Base-by-base conservation (phyloP, 345 rosid species). In the Passiflora organensis region DNA sequence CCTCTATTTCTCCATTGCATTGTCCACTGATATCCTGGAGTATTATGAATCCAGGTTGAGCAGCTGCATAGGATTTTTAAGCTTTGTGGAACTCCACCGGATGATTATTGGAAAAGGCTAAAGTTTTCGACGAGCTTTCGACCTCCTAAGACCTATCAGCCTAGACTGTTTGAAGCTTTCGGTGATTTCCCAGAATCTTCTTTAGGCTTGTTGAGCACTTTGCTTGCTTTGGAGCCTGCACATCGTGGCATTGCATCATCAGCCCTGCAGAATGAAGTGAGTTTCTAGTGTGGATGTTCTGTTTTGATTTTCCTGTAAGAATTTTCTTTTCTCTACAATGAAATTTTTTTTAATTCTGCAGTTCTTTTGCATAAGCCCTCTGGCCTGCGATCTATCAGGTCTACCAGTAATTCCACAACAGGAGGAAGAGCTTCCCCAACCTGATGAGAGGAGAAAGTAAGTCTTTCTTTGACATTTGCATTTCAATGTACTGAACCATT, bases 71-170 rank as follows among this genome's bases (percentile, higher is more conserved):
- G 74, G 71, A 91, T 84, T 56, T 91, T 91, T 62, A 70, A 80
- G 73, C 77, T 91, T 34, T 91, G 95, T 25, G 95, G 97, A 43
- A 76, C 93, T n/a, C 96, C 96, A 20, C 72, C 84, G 0, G 89
- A 91, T 64, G 87, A 82, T 38, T 91, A 88, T 58, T 91, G 98
- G 95, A 88, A 78, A 69, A 84, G 76, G 62, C 59, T 82, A 42
- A 81, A 63, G 78, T 57, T 84, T 49, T 77, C 95, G 2, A 75
- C 80, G 20, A 79, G 84, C 24, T 81, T 84, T 48, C 56, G 82
- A 32, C 84, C 81, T 15, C 77, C 79, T 13, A 73, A 67, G 20
- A 21, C 77, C n/a, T 77, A 71, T 67, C 75, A 66, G 28, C 66
- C 82, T 53, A 48, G 73, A 37, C 42, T 80, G 32, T 50, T 56